Conservation (phyloP, 352 stramenopile genomes). For the Phytopythium boreale region DNA sequence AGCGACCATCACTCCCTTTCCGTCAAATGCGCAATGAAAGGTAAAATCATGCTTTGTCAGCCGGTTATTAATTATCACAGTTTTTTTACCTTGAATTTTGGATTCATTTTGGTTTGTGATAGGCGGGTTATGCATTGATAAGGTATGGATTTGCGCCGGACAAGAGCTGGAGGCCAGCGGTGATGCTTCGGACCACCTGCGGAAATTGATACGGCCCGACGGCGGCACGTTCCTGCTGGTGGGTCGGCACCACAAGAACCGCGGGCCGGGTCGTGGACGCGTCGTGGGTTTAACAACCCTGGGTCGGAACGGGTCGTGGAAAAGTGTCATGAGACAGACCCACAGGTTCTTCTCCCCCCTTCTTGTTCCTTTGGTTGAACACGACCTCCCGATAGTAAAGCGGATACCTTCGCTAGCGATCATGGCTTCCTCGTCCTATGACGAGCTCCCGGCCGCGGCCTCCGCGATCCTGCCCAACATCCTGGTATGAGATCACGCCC, state of each 20-base stretch:
- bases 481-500: constrained; percentile 25
- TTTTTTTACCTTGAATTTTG: neutral
- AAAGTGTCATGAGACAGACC: constrained; percentile 1
- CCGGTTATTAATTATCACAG: neutral
- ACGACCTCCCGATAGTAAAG: neutral
- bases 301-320: neutral
- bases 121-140: neutral
- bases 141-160: neutral
- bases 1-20: neutral
- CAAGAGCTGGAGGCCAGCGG: constrained; percentile 2
- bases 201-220: neutral
- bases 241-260: constrained; percentile 2
- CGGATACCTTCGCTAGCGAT: neutral
- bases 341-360: neutral
- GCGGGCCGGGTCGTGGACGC: neutral
- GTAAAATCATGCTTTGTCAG: neutral
- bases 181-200: neutral
- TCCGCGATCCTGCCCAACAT: constrained; percentile 61
- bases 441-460: constrained; percentile 35
- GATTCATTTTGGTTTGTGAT: neutral
- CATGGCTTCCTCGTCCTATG: constrained; percentile 20
- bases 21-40: neutral
- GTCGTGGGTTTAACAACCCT: neutral
- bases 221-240: constrained; percentile 1
- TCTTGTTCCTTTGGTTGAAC: neutral